Evolutionary conservation across 2,329 filamentous ascomycete genomes (phyloP).

Genomic region (Curvularia lunata): DNA sequence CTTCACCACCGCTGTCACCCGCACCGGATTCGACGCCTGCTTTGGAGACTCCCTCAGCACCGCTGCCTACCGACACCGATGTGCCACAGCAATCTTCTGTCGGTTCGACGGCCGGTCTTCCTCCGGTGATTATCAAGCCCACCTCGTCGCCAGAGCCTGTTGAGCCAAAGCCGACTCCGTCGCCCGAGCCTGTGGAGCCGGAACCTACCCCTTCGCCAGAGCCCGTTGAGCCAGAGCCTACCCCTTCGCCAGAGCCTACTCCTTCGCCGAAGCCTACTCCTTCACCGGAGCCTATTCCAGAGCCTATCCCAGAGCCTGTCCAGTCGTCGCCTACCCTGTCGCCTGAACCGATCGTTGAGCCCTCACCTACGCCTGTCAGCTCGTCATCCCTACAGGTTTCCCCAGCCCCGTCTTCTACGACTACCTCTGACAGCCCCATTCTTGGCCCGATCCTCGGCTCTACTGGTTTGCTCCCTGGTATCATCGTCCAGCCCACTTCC

Average conservation of each 20-base stretch:
- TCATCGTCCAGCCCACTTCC: conserved; percentile 14
- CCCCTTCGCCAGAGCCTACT: neutral
- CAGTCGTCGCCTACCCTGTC: neutral
- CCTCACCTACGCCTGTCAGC: neutral
- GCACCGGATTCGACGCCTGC: neutral
- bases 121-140: conserved; percentile 12
- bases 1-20: neutral
- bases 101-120: conserved; percentile 20
- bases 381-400: neutral
- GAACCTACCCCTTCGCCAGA: neutral
- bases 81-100: neutral
- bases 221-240: neutral
- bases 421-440: neutral
- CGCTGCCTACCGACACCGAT: conserved; percentile 8
- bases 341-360: neutral
- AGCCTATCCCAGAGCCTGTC: neutral
- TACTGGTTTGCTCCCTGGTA: conserved; percentile 27
- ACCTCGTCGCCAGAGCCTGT: conserved; percentile 2
- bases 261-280: no score
- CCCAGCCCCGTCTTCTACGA: neutral
- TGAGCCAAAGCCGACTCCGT: neutral
- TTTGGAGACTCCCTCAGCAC: neutral
- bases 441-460: conserved; percentile 23
- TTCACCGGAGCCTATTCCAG: neutral
- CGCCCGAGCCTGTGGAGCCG: neutral